Percentiles rank a stretch among this genome's conserved stretches.
These are phyloP conservation scores for Picea glauca DNA, from an alignment of 75 land plant species.

Conservation along the genomic window DNA sequence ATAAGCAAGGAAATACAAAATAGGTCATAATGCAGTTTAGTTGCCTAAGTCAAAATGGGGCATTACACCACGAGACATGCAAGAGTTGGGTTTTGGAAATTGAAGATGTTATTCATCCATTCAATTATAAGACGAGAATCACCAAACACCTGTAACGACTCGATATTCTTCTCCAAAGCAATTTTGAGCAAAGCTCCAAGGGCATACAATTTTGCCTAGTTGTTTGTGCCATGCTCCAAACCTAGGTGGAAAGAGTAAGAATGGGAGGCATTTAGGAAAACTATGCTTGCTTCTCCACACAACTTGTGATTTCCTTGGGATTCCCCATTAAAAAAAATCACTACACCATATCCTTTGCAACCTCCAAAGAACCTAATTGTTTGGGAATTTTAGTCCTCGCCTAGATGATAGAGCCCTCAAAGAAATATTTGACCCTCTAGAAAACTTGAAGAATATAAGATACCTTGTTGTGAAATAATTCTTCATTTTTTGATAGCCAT, in stretches of 20 bases:
- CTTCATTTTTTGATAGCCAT: too few species aligned
- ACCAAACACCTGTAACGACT: not conserved
- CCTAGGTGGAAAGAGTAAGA: not conserved
- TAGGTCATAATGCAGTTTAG: too few species aligned
- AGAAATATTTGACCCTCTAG: not conserved
- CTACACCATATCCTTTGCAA: not conserved
- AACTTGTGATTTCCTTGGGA: not conserved
- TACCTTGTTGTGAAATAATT: not conserved
- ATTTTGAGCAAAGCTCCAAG: not conserved
- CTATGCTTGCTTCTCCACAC: not conserved
- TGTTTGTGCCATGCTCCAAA: too few species aligned
- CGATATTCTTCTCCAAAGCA: not conserved
- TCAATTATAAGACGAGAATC: not conserved
- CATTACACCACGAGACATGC: not conserved
- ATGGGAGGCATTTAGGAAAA: not conserved
- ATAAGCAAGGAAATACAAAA: too few species aligned
- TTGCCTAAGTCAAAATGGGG: too few species aligned
- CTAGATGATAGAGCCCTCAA: not conserved
- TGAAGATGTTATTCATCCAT: not conserved
- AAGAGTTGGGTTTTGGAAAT: not conserved
- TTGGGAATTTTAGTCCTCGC: not conserved
- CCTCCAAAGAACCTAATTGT: not conserved
- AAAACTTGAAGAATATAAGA: not conserved
- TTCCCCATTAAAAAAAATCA: not conserved
- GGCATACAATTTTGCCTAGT: not conserved